Evolutionary conservation across 805 yeast genomes (phyloP), one percentile per base, ranked within the genome.

Genomic region (Starmerella vaccinii): DNA sequence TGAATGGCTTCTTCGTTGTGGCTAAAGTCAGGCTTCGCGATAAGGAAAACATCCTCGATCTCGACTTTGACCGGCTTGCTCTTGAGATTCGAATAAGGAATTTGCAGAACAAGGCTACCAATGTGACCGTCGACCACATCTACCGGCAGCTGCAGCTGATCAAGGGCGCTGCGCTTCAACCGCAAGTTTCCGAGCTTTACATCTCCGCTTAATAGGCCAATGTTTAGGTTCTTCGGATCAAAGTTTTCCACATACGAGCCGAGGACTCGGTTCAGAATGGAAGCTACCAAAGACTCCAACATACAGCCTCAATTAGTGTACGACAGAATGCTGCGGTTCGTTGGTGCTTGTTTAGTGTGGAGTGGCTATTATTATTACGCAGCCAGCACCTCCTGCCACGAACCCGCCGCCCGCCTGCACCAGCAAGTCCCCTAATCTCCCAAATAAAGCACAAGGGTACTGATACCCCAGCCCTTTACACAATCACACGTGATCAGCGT

Each of bases 121-220:
- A 92, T 66, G 62, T 85, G 87, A 37, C 99, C 99, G 63, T 83
- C 84, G 54, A 78, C 76, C 13, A 94, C 90, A 64, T 89, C 85
- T 33, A 92, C 68, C 2, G 99, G 98, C 34, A 94, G 68, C 55
- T 84, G 78, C 56, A 92, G 75, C 59, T 83, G 76, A 66, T 94
- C 98, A 43, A 92, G 71, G 2, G 96, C 87, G 63, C 89, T 97
- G 54, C 84, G 82, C 67, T 85, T 87, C 52, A 92, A 71, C 51
- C 81, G 76, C 54, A 94, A 74, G 63, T 89, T 81, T 55, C 74
- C 75, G 49, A 92, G 71, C 63, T 85, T 85, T 27, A 89, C 97
- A 71, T 92, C 97, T 33, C 99, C 99, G 61, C 88, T 79, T 95
- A 97, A 89, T 30, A 92, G 88, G 5, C 97, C 98, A 49, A 92